Conservation (phyloP, 345 rosid species). For the Xanthoceras sorbifolium region DNA sequence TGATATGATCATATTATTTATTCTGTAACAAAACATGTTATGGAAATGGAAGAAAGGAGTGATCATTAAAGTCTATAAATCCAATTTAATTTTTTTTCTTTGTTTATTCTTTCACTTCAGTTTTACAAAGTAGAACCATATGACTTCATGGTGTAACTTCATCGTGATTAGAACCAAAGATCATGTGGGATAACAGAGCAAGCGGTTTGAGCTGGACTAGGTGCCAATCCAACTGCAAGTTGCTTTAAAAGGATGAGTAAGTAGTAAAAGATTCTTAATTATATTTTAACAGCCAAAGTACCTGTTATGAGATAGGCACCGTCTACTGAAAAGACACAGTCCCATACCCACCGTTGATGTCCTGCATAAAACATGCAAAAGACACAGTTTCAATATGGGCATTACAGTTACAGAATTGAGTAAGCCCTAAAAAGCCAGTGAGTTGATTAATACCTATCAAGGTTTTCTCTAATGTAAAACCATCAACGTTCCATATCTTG, state of each 20-base stretch:
- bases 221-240: not conserved
- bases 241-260: not conserved
- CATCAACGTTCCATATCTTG: constrained; percentile 97
- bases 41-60: not conserved
- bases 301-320: constrained; percentile 97
- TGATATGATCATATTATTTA: not conserved
- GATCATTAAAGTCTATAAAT: not conserved
- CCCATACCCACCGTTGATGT: constrained; percentile 98
- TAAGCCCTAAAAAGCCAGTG: not conserved
- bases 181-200: not conserved
- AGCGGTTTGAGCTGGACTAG: not conserved
- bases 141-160: not conserved
- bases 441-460: constrained; percentile 48
- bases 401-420: constrained; percentile 7
- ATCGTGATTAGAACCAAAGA: not conserved
- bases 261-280: not conserved
- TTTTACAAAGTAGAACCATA: not conserved
- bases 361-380: constrained; percentile 45
- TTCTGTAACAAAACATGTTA: not conserved
- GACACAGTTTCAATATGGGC: not conserved
- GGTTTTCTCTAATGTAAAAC: constrained; percentile 88
- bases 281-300: constrained; percentile 21
- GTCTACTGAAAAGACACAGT: constrained; percentile 96
- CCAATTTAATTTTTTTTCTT: not conserved
- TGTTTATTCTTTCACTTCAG: not conserved